Percentiles rank a stretch among this genome's conserved stretches.
phyloP scores from a whole-genome alignment of 2,329 filamentous ascomycete species.

The Exophiala dermatitidis region DNA sequence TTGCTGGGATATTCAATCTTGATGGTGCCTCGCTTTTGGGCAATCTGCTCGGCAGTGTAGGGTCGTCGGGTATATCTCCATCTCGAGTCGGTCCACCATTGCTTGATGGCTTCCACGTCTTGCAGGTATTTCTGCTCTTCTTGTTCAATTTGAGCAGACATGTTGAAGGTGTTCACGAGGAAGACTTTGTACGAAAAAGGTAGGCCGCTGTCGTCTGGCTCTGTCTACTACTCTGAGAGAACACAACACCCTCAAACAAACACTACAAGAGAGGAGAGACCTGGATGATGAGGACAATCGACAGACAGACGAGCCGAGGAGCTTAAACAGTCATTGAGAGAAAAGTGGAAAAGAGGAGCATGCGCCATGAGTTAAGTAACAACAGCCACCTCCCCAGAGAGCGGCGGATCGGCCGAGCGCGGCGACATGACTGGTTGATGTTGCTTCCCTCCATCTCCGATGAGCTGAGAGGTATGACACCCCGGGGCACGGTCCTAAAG shows the following conservation, averaged over 20 bases:
- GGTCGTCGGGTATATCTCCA: slow-evolving; percentile 90
- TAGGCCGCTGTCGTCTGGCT: neutral
- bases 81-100: slow-evolving; percentile 88
- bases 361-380: slow-evolving; percentile 14
- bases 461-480: slow-evolving; percentile 2
- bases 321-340: slow-evolving; percentile 3
- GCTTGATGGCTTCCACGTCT: slow-evolving; percentile 81
- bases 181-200: slow-evolving; percentile 1
- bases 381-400: slow-evolving; percentile 1
- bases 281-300: slow-evolving; percentile 1
- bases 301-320: neutral
- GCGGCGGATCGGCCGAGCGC: neutral
- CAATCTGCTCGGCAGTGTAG: slow-evolving; percentile 95
- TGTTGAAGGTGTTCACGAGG: slow-evolving; percentile 26
- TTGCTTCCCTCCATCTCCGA: slow-evolving; percentile 10
- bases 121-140: slow-evolving; percentile 68
- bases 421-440: neutral
- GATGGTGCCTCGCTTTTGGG: slow-evolving; percentile 85
- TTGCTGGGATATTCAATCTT: slow-evolving; percentile 91
- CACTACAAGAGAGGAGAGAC: neutral
- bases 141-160: slow-evolving; percentile 46
- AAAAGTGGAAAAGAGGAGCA: slow-evolving; percentile 7
- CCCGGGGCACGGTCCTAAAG: slow-evolving; percentile 1
- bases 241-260: neutral
- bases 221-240: neutral